Base-by-base conservation (phyloP, 176 grass and related monocot species). In the Tillandsia leiboldiana region DNA sequence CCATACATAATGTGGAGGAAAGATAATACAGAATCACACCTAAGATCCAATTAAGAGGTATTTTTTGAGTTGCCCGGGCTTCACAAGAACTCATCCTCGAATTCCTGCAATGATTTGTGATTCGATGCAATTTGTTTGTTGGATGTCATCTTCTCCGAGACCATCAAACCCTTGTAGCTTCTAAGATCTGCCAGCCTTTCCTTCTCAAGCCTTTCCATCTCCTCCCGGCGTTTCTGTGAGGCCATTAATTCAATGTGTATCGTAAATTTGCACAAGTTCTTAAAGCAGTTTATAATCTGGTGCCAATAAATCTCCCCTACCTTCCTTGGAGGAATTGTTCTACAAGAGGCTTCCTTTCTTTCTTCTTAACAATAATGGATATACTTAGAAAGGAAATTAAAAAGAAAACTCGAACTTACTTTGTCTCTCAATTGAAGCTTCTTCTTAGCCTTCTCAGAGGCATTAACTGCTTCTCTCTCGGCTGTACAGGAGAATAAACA, bases 111-210 rank as follows among this genome's bases (percentile, higher is more conserved):
- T 28, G 90, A 90, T 72, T 86, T 93, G 77, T 77, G 88, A 58
- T 86, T 75, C 9, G 89, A 93, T 3, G 90, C 94, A 72, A 99
- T 93, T 86, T 99, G 94, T 72, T 83, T 88, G 69, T 93, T 99
- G 58, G 94, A 93, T 15, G 90, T 90, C 94, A 93, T 99, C 80
- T 90, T 99, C 81, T 99, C 90, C 48, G 87, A 78, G 42, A 93
- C 86, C 90, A 99, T 99, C 14, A 99, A 76, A 42, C 86, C 90
- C 71, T 90, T 99, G 90, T 93, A 99, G 78, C 90, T 93, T 58
- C 90, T 80, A 50, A 90, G 77, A 52, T 88, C 90, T 22, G 87
- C 90, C 64, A 71, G 53, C 73, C 85, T 85, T 66, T 88, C 86
- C 82, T 87, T 93, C 84, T 90, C 75, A 67, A 90, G 29, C 82